Base-by-base conservation (phyloP, 176 grass and related monocot genomes). In the Typha latifolia region DNA sequence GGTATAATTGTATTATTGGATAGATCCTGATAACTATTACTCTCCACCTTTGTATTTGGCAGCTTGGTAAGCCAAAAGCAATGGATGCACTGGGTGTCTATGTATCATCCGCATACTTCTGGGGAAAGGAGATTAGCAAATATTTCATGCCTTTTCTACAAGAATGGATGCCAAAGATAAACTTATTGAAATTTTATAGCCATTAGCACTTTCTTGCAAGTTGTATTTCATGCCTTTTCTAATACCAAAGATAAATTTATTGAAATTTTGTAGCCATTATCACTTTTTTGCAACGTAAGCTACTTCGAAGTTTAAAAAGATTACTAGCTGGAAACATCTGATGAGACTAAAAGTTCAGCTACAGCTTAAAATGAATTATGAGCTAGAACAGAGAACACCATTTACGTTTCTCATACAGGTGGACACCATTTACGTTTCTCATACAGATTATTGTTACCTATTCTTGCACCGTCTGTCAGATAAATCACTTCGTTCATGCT, bases 31-130 rank as follows among this genome's bases (percentile, higher is more conserved):
- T 49, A 59, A 53, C 49, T 37, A 49, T 65, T 52, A 22, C 31
- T 32, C 26, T 49, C 32, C 50, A 19, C 8, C 48, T 75, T 75
- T n/a, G 49, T 47, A 61, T 62, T 69, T 16, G n/a, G 49, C 66
- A 78, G 75, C 14, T 78, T 19, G 48, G 48, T 51, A 14, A 15
- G 64, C 21, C 18, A 19, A 78, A 63, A 6, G 34, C 31, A 62
- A 63, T 26, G 55, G 61, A 78, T 70, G 64, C 51, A 49, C 62
- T 78, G 13, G 66, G 75, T 61, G 66, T 67, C 31, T 56, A n/a
- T 18, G 48, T 70, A 70, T 69, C 52, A 27, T 70, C 75, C 31
- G 66, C 66, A 27, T 78, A 70, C 53, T 70, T 78, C 49, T 78
- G 75, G 66, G 75, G 75, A 69, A 69, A 69, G 21, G 75, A 78